Percentiles rank a stretch among this genome's conserved stretches.
phyloP scores from a whole-genome alignment of 345 rosid species.

The Dovyalis caffra region DNA sequence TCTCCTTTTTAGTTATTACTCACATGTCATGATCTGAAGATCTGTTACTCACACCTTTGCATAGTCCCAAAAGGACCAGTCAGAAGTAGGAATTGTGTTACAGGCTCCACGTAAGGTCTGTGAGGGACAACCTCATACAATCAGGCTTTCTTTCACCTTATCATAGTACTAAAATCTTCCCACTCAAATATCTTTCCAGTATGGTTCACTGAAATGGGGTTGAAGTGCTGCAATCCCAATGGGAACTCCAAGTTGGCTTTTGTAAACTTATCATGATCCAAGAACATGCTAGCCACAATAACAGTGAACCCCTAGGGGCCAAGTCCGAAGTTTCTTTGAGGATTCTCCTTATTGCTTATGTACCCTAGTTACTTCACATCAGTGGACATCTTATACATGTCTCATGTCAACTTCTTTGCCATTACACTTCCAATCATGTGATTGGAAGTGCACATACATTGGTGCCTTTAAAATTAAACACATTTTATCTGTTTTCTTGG shows the following conservation, averaged over 20 bases:
- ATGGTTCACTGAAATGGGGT: not conserved
- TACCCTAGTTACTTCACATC: not conserved
- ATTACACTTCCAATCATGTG: not conserved
- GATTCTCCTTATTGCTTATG: not conserved
- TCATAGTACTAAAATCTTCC: not conserved
- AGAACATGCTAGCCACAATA: not conserved
- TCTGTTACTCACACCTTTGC: not conserved
- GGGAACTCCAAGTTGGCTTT: not conserved
- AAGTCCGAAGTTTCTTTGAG: not conserved
- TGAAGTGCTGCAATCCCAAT: not conserved
- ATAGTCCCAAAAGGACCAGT: not conserved
- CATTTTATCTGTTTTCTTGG: not conserved
- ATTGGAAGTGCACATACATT: not conserved
- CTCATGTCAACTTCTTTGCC: not conserved
- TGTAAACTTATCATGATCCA: not conserved
- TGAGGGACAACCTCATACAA: not conserved
- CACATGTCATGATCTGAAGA: not conserved
- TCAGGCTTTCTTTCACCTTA: not conserved
- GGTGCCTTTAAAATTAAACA: not conserved
- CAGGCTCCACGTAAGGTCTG: not conserved
- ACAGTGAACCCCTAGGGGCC: not conserved
- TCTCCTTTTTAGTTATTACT: not conserved
- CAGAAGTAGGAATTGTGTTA: not conserved
- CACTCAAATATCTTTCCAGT: not conserved
- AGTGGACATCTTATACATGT: not conserved